These are phyloP conservation scores for Linnemannia schmuckeri DNA, from an alignment of 192 early-diverging fungal species.

Conservation along the genomic window DNA sequence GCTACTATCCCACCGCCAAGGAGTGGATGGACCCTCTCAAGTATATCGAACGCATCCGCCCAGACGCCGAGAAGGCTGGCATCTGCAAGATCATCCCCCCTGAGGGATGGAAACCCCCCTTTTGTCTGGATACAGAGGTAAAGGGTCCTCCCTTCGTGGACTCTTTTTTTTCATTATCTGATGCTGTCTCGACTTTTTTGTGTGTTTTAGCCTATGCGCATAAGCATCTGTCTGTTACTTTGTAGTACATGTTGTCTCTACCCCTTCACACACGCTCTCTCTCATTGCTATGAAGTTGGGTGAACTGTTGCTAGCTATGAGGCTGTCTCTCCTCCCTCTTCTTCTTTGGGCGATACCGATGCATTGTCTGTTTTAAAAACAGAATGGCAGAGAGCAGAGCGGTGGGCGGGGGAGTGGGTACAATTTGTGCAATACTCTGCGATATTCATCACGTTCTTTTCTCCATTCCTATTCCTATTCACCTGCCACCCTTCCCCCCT, in stretches of 20 bases:
- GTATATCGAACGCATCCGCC: constrained; percentile 87
- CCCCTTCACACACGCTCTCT: neutral
- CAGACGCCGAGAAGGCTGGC: constrained; percentile 82
- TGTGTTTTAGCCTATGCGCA: constrained; percentile 4
- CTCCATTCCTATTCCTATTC: neutral
- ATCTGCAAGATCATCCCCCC: constrained; percentile 97
- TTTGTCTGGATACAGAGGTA: constrained; percentile 87
- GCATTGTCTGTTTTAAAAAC: neutral
- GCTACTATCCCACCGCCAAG: constrained; percentile 82
- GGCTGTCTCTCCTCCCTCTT: neutral
- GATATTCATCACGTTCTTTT: constrained; percentile 9
- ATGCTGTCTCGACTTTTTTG: neutral
- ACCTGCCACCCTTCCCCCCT: too few species aligned
- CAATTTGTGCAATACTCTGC: neutral
- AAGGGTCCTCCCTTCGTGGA: constrained; percentile 5
- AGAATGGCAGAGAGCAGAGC: neutral
- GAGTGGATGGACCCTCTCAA: constrained; percentile 88
- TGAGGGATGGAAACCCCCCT: constrained; percentile 84
- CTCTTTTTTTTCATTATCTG: neutral
- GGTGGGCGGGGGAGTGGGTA: neutral
- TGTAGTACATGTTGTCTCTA: neutral
- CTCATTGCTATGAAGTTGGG: neutral
- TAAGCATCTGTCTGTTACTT: neutral
- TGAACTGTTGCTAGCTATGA: neutral
- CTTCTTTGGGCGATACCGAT: constrained; percentile 6